Base-by-base conservation (phyloP, 306 rosid genomes). In the Inga laurina region DNA sequence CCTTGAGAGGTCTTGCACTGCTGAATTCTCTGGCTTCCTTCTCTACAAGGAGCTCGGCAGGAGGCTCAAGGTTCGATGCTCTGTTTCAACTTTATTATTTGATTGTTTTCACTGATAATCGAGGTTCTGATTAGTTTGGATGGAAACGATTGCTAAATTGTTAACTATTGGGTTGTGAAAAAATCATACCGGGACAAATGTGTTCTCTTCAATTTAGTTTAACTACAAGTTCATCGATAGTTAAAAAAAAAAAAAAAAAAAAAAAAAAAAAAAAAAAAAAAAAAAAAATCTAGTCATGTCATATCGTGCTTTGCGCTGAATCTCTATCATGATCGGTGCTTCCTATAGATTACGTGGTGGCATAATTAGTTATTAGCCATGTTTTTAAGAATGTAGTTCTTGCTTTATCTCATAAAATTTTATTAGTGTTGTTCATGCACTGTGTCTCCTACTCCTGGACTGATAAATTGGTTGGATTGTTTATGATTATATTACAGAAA, bases 11-110 rank as follows among this genome's bases (percentile, higher is more conserved):
- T 96, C 99, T 30, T 96, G 98, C 37, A 96, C 99, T 83, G 99
- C 99, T 76, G 99, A 96, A 82, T 96, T 96, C 92, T 96, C 99
- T 72, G 99, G 99, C 2, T 96, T 96, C 79, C 97, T 96, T 81
- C 98, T 96, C 41, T 96, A 96, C 93, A 96, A 96, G 76, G 99
- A 96, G 89, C 94, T 96, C 24, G 99, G 99, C 77, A 87, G 98
- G 87, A 93, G 99, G 82, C 98, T 96, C 72, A 96, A 92, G 99
- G 99, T 95, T 34, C 34, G 18, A 3, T 16, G 39, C 72, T 39
- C 19, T 76, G 13, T 13, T 24, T 69, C 21, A 66, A 14, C 27
- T 52, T 30, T 34, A 44, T 3, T 48, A 48, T 76, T 68, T 79
- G 68, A 61, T 18, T 83, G 41, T 37, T 45, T 21, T 21, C 22